These are phyloP conservation scores for Thymus quinquecostatus DNA, from an alignment of 257 asterid species.

Conservation along the genomic window DNA sequence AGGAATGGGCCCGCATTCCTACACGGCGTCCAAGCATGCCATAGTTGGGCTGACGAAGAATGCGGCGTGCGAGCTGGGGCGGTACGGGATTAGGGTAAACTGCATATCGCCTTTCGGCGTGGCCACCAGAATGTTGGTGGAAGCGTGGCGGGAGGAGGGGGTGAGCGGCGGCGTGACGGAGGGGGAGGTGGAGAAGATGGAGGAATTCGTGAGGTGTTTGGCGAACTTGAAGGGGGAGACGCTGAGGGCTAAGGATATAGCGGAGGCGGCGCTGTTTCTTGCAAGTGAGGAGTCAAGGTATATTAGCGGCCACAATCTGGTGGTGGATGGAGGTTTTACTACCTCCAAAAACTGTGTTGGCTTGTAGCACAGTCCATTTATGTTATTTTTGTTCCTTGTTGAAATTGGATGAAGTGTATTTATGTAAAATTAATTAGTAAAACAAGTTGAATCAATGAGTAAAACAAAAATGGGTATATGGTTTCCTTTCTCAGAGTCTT, in stretches of 20 bases:
- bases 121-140: constrained; percentile 81
- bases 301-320: constrained; percentile 69
- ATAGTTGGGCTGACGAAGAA: constrained; percentile 75
- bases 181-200: constrained; percentile 64
- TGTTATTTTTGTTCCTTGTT: background rate
- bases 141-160: constrained; percentile 61
- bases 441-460: too few relatives aligned
- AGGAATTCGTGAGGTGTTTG: constrained; percentile 66
- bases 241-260: constrained; percentile 47
- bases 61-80: constrained; percentile 77
- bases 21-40: constrained; percentile 91
- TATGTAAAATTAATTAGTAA: too few relatives aligned
- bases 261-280: constrained; percentile 65
- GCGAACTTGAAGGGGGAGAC: constrained; percentile 61
- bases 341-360: constrained; percentile 58
- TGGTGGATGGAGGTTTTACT: constrained; percentile 68
- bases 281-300: constrained; percentile 65
- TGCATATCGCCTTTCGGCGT: constrained; percentile 92
- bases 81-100: constrained; percentile 73
- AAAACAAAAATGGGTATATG: too few relatives aligned
- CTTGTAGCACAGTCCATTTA: constrained; percentile 22
- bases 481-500: too few relatives aligned
- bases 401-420: too few relatives aligned
- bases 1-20: constrained; percentile 81
- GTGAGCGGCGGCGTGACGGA: constrained; percentile 27